A percentile compares a stretch with the other conserved stretches of the same genome.
phyloP scores from a whole-genome alignment of 2,329 filamentous ascomycete species.

The Bipolaris oryzae region DNA sequence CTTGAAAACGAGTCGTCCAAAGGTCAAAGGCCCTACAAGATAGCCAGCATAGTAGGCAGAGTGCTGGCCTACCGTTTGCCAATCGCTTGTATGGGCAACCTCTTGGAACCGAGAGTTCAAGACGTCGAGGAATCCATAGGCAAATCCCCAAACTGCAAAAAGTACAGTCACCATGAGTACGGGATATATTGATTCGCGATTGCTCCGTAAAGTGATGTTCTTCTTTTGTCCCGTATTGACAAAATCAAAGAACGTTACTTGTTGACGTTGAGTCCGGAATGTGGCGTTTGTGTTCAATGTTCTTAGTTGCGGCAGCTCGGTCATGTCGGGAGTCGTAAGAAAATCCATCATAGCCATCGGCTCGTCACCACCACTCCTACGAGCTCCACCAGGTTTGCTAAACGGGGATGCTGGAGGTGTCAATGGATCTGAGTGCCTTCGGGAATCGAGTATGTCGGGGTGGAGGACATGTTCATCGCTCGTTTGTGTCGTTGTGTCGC shows the following conservation, averaged over 20 bases:
- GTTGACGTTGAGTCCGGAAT: slow-evolving; percentile 30
- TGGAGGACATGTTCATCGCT: slow-evolving; percentile 38
- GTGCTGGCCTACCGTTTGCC: slow-evolving; percentile 70
- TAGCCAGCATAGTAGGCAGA: slow-evolving; percentile 75
- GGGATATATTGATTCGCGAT: slow-evolving; percentile 71
- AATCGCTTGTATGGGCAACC: slow-evolving; percentile 65
- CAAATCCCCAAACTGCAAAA: slow-evolving; percentile 89
- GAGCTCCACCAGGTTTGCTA: slow-evolving; percentile 30
- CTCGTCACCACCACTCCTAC: slow-evolving; percentile 29
- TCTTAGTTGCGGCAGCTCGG: slow-evolving; percentile 41
- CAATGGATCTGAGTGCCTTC: slow-evolving; percentile 26
- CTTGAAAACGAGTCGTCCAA: slow-evolving; percentile 65
- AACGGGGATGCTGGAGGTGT: slow-evolving; percentile 34
- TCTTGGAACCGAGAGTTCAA: slow-evolving; percentile 74
- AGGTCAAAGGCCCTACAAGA: slow-evolving; percentile 70
- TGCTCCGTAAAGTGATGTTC: slow-evolving; percentile 70
- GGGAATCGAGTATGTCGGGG: slow-evolving; percentile 31
- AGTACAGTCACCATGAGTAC: slow-evolving; percentile 77
- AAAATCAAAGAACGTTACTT: slow-evolving; percentile 72
- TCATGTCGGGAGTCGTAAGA: slow-evolving; percentile 56
- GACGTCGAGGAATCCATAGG: slow-evolving; percentile 83
- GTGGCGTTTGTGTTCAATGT: slow-evolving; percentile 46
- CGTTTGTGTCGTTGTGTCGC: slow-evolving; percentile 36
- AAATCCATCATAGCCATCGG: slow-evolving; percentile 60
- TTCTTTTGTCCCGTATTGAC: slow-evolving; percentile 72